Conservation (phyloP, 2,329 filamentous ascomycete genomes). For the Colletotrichum lentis region DNA sequence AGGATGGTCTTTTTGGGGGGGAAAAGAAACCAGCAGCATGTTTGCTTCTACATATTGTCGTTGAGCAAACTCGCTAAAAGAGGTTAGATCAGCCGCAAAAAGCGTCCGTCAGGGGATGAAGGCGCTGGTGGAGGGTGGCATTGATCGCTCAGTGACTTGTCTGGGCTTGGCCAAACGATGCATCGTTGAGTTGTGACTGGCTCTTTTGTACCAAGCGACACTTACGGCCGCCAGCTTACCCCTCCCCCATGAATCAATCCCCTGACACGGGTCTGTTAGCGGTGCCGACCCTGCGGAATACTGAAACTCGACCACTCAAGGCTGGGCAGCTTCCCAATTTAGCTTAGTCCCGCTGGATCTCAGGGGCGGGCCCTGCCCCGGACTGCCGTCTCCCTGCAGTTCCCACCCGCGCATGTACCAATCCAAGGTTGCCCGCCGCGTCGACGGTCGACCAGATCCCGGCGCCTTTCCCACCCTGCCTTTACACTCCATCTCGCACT, state of each 20-base stretch:
- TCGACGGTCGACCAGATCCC: conserved; percentile 26
- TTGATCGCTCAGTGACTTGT: conserved; percentile 26
- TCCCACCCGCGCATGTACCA: conserved; percentile 19
- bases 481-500: conserved; percentile 33
- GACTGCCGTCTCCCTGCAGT: conserved; percentile 30
- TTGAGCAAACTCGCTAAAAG: conserved; percentile 28
- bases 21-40: conserved; percentile 30
- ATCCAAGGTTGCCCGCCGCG: conserved; percentile 3
- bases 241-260: not conserved
- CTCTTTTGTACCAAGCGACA: not conserved
- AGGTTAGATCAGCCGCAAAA: conserved; percentile 28
- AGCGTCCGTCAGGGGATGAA: not conserved
- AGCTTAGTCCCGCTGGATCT: not conserved
- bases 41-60: conserved; percentile 25
- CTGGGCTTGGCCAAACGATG: conserved; percentile 27
- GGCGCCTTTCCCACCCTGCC: conserved; percentile 13
- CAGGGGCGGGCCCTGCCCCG: conserved; percentile 25
- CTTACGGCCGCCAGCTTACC: conserved; percentile 13
- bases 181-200: conserved; percentile 32
- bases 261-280: conserved; percentile 23
- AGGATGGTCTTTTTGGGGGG: conserved; percentile 11
- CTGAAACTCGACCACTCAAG: conserved; percentile 31
- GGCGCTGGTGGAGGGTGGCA: conserved; percentile 13
- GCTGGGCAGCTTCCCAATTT: not conserved
- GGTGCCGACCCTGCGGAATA: conserved; percentile 23